Evolutionary conservation across 768 basidiomycete species (phyloP).

Genomic region (Suillus subaureus): DNA sequence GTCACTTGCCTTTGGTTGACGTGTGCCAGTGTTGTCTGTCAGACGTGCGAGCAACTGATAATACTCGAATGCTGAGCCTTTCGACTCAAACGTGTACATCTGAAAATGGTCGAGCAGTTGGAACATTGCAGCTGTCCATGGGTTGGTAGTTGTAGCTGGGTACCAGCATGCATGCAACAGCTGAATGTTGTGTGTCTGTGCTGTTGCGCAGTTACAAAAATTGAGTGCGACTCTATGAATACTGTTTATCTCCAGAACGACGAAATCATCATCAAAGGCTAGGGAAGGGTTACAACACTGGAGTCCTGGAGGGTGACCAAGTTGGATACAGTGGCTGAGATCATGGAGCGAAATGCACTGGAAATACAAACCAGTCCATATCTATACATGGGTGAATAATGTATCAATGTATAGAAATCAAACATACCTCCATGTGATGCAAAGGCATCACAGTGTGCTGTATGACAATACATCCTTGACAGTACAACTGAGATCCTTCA

Average conservation of each 20-base stretch:
- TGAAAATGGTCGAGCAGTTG: conserved; percentile 27
- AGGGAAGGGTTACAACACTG: conserved; percentile 12
- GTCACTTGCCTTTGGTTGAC: background rate
- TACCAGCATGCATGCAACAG: conserved; percentile 14
- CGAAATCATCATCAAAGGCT: background rate
- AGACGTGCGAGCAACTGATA: conserved; percentile 20
- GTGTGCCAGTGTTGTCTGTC: conserved; percentile 28
- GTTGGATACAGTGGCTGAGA: conserved; percentile 9
- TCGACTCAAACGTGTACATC: conserved; percentile 30
- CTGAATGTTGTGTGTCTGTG: conserved; percentile 11
- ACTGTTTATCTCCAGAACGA: conserved; percentile 12
- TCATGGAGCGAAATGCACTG: conserved; percentile 8
- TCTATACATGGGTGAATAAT: conserved; percentile 7
- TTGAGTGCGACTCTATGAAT: conserved; percentile 21
- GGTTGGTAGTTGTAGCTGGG: conserved; percentile 19
- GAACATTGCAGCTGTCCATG: conserved; percentile 31
- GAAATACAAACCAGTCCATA: conserved; percentile 19
- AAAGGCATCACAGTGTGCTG: conserved; percentile 12
- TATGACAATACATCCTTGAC: conserved; percentile 7
- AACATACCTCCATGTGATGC: conserved; percentile 18
- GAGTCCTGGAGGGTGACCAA: conserved; percentile 9
- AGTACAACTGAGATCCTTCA: conserved; percentile 12
- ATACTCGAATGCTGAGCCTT: conserved; percentile 29
- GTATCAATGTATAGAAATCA: background rate
- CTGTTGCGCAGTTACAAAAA: conserved; percentile 15